Conservation (phyloP, 73 alveolate genomes). For the Blepharisma stoltei region DNA sequence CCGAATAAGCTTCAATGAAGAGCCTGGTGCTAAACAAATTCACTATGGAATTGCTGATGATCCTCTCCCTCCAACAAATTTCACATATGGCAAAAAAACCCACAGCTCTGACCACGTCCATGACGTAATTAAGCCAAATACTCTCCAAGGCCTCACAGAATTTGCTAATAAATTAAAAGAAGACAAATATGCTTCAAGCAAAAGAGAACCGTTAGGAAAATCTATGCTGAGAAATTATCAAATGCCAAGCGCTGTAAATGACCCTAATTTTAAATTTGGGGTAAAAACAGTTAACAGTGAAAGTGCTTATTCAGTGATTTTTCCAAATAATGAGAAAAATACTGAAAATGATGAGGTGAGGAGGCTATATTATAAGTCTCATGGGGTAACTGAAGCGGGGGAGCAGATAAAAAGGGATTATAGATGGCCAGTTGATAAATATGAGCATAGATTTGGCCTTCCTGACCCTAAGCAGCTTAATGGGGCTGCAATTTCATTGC, state of each 20-base stretch:
- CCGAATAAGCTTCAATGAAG: slow-evolving; percentile 62
- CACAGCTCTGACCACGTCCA: slow-evolving; percentile 66
- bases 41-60: slow-evolving; percentile 82
- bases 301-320: slow-evolving; percentile 67
- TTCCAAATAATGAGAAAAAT: slow-evolving; percentile 53
- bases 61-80: slow-evolving; percentile 47
- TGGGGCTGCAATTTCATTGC: slow-evolving; percentile 77
- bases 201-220: slow-evolving; percentile 79
- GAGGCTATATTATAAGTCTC: slow-evolving; percentile 62
- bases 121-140: slow-evolving; percentile 69
- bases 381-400: slow-evolving; percentile 79
- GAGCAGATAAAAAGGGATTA: slow-evolving; percentile 70
- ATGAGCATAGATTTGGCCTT: slow-evolving; percentile 69
- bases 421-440: slow-evolving; percentile 63
- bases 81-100: slow-evolving; percentile 69
- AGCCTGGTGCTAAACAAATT: slow-evolving; percentile 72
- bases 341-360: slow-evolving; percentile 49
- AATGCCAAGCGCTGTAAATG: slow-evolving; percentile 58
- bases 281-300: slow-evolving; percentile 67
- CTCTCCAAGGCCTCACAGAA: slow-evolving; percentile 69
- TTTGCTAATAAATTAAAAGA: slow-evolving; percentile 61
- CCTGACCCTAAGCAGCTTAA: slow-evolving; percentile 62
- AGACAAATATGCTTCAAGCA: slow-evolving; percentile 58
- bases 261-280: slow-evolving; percentile 61
- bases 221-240: slow-evolving; percentile 60